A percentile compares a stretch with the other conserved stretches of the same genome.
Evolutionary conservation across 495 filamentous ascomycete species (phyloP).

Genomic region (Aspergillus egyptiacus): DNA sequence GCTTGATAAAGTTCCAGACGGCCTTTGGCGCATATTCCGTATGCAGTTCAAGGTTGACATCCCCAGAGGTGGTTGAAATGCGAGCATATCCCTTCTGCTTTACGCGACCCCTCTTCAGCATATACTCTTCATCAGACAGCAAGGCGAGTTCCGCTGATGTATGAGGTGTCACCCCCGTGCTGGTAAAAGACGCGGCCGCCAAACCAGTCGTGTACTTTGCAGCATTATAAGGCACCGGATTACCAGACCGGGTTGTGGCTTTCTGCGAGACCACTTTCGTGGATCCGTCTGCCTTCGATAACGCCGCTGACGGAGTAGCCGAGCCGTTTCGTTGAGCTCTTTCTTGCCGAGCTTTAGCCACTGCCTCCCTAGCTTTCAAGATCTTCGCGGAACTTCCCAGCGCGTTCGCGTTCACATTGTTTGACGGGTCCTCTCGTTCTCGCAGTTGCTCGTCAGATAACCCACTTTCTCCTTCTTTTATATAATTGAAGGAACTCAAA

Average conservation of each 20-base stretch:
- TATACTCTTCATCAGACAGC: slow-evolving; percentile 89
- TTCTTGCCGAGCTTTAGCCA: slow-evolving; percentile 70
- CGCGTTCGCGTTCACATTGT: slow-evolving; percentile 67
- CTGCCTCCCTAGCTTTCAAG: slow-evolving; percentile 83
- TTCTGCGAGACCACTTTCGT: slow-evolving; percentile 21
- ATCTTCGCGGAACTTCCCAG: slow-evolving; percentile 82
- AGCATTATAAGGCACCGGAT: slow-evolving; percentile 68
- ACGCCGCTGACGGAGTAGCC: slow-evolving; percentile 26
- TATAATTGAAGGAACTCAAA: slow-evolving; percentile 81
- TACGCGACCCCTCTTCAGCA: slow-evolving; percentile 82
- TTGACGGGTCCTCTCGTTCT: slow-evolving; percentile 49
- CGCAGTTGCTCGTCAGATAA: slow-evolving; percentile 56
- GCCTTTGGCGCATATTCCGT: slow-evolving; percentile 85
- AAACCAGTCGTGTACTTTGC: slow-evolving; percentile 85
- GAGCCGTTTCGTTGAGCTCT: slow-evolving; percentile 35
- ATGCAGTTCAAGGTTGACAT: slow-evolving; percentile 83
- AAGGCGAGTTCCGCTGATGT: slow-evolving; percentile 79
- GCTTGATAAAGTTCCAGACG: slow-evolving; percentile 92
- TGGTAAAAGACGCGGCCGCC: slow-evolving; percentile 91
- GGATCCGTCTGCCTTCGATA: slow-evolving; percentile 34
- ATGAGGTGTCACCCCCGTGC: slow-evolving; percentile 86
- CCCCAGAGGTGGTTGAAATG: slow-evolving; percentile 74
- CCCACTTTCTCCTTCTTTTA: slow-evolving; percentile 73
- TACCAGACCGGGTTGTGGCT: slow-evolving; percentile 24
- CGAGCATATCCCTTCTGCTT: slow-evolving; percentile 87